Evolutionary conservation across 345 rosid species (phyloP).

Genomic region (Dovyalis caffra): DNA sequence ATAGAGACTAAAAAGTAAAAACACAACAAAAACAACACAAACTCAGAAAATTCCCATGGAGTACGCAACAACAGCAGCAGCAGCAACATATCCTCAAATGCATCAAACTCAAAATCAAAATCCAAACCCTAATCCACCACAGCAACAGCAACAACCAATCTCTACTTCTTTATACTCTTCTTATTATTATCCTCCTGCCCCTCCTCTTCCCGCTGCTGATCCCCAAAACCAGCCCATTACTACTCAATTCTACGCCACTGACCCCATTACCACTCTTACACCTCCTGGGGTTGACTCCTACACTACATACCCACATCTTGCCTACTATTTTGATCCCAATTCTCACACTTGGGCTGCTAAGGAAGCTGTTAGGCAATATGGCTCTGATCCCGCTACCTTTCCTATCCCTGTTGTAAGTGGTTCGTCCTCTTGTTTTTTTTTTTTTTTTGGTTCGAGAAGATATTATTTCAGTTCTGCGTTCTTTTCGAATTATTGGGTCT

Average conservation of each 20-base stretch:
- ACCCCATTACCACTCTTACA: background rate
- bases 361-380: constrained; percentile 25
- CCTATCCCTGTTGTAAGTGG: constrained; percentile 34
- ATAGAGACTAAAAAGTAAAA: too few species aligned
- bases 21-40: too few species aligned
- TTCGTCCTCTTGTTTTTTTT: constrained; percentile 14
- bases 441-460: background rate
- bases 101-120: constrained; percentile 1
- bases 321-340: constrained; percentile 20
- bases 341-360: constrained; percentile 24
- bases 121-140: background rate
- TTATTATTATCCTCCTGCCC: constrained; percentile 18
- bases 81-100: background rate
- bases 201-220: background rate
- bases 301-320: constrained; percentile 13
- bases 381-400: constrained; percentile 24
- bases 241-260: constrained; percentile 7
- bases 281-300: constrained; percentile 34
- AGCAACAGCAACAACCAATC: background rate
- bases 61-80: too few species aligned
- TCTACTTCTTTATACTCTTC: constrained; percentile 8
- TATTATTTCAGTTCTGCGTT: background rate
- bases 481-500: background rate
- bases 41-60: too few species aligned
- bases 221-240: background rate